Base-by-base conservation (phyloP, 345 rosid species). In the Linum trigynum region DNA sequence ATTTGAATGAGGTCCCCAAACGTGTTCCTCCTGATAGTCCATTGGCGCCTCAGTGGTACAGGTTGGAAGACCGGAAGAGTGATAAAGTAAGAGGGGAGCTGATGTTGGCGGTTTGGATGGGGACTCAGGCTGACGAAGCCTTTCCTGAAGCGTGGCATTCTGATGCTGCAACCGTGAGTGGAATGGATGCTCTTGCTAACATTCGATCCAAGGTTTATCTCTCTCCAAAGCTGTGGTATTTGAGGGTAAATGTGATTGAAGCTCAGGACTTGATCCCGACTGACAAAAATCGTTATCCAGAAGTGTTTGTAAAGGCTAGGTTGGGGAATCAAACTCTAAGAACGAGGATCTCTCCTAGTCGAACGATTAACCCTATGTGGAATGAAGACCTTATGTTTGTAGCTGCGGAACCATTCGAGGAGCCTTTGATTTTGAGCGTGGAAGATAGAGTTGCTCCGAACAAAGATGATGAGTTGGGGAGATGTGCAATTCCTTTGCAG, bases 71-170 rank as follows among this genome's bases (percentile, higher is more conserved):
- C 57, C 84, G 80, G 69, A 84, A 70, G 69, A 90, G 92, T 32
- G 81, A 82, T 66, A 94, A 51, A 2, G 66, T 36, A 11, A 95
- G 48, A 51, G 99, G 99, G 36, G 96, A 94, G 69, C 58, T 94
- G n/a, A 94, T 94, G 99, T 84, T 94, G 14, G 92, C 95, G 1
- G 90, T 94, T 35, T 94, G 99, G 99, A 80, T 94, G 78, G 97
- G 99, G 61, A 94, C 99, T 16, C 99, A 91, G 74, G 97, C 99
- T 0, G 99, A 94, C 38, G 99, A 94, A 71, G 82, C 97, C 7
- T 94, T 94, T 71, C 91, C 95, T 0, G 91, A 84, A 48, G 97
- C 97, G 53, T 94, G 99, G 97, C 97, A 94, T 65, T 94, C 99
- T 6, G 99, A 94, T 75, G 95, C 99, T 2, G 97, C 89, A 72